A percentile compares a stretch with the other conserved stretches of the same genome.
These are phyloP conservation scores for Ocimum tenuiflorum DNA, from an alignment of 257 asterid genomes.

Conservation along the genomic window DNA sequence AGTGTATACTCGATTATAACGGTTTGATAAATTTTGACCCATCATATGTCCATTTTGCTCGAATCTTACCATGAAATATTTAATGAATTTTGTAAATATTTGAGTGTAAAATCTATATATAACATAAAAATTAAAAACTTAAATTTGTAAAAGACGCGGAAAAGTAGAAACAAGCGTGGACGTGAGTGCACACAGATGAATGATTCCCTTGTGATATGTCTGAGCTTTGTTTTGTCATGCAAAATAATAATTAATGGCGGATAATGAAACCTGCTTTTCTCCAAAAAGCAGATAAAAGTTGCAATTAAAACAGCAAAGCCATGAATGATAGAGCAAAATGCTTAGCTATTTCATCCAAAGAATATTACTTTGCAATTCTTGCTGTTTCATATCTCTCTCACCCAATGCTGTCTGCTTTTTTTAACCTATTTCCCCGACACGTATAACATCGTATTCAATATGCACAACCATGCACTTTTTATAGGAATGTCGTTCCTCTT, in stretches of 20 bases:
- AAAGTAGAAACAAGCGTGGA: neutral
- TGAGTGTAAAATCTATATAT: too few species aligned
- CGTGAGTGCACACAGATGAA: neutral
- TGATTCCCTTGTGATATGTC: too few species aligned
- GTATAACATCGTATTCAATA: slow-evolving; percentile 17
- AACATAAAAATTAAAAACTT: too few species aligned
- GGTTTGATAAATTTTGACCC: too few species aligned
- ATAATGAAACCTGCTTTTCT: slow-evolving; percentile 5
- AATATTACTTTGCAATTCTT: slow-evolving; percentile 7
- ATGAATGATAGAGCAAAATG: slow-evolving; percentile 15
- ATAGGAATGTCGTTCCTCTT: neutral
- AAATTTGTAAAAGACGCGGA: neutral
- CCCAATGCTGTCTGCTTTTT: slow-evolving; percentile 19
- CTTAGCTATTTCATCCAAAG: slow-evolving; percentile 8
- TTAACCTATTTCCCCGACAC: slow-evolving; percentile 9
- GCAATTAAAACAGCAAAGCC: slow-evolving; percentile 33
- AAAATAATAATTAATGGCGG: slow-evolving; percentile 8
- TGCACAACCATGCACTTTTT: slow-evolving; percentile 6
- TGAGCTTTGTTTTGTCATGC: too few species aligned
- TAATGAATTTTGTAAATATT: too few species aligned
- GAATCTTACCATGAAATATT: too few species aligned
- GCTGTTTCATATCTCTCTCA: slow-evolving; percentile 6
- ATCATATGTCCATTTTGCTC: too few species aligned
- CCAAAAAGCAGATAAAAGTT: slow-evolving; percentile 28
- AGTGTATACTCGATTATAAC: too few species aligned